These are phyloP conservation scores for Fusarium sp. DNA, from an alignment of 2,329 filamentous ascomycete genomes.

Conservation along the genomic window DNA sequence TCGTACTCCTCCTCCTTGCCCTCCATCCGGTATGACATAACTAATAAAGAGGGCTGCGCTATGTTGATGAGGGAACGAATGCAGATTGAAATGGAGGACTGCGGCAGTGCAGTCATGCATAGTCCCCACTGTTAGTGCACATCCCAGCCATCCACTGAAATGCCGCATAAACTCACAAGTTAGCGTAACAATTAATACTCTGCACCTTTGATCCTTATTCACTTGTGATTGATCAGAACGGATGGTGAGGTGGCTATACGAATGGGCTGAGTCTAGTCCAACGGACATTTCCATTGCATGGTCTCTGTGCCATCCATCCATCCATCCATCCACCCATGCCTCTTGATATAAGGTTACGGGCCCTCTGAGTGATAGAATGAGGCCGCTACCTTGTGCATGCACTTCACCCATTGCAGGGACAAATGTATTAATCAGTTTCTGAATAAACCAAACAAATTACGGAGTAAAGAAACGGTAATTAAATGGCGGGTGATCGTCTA, in stretches of 20 bases:
- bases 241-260: too few relatives aligned
- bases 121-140: slow-evolving; percentile 13
- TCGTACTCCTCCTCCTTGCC: not conserved
- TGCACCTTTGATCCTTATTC: too few relatives aligned
- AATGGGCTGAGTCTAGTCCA: too few relatives aligned
- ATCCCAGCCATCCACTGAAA: not conserved
- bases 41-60: not conserved
- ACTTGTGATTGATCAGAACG: too few relatives aligned
- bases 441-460: not conserved
- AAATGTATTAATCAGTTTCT: not conserved
- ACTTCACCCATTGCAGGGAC: not conserved
- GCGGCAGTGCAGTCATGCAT: slow-evolving; percentile 23
- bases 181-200: slow-evolving; percentile 19
- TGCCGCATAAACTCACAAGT: not conserved
- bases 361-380: not conserved
- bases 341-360: slow-evolving; percentile 3
- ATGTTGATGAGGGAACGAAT: slow-evolving; percentile 9
- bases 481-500: not conserved
- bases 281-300: too few relatives aligned
- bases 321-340: too few relatives aligned
- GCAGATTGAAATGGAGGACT: not conserved
- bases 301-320: not conserved
- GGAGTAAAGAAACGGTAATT: not conserved
- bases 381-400: slow-evolving; percentile 4
- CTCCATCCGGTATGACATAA: slow-evolving; percentile 13